Base-by-base conservation (phyloP, 768 basidiomycete genomes). In the Tulasnella calospora region DNA sequence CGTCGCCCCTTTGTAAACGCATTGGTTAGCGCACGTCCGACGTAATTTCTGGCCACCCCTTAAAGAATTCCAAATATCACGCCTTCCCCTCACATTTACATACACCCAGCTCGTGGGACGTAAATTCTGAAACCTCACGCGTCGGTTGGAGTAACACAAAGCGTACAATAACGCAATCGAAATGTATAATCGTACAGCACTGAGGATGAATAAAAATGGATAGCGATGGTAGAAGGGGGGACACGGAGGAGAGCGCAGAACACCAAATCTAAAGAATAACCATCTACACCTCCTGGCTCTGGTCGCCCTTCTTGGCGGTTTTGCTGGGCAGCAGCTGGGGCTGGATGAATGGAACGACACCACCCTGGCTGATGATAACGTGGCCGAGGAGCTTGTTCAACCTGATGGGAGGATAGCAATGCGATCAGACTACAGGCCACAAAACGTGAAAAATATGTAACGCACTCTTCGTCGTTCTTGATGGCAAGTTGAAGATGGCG, bases 401-500 rank as follows among this genome's bases (percentile, higher is more conserved):
- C n/a, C n/a, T n/a, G n/a, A n/a, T n/a, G n/a, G n/a, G n/a, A n/a
- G n/a, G n/a, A n/a, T n/a, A n/a, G n/a, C n/a, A n/a, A n/a, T n/a
- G n/a, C n/a, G n/a, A n/a, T n/a, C n/a, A n/a, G n/a, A n/a, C n/a
- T n/a, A n/a, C n/a, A n/a, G n/a, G n/a, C n/a, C n/a, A n/a, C n/a
- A n/a, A n/a, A n/a, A n/a, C n/a, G n/a, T n/a, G n/a, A n/a, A n/a
- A n/a, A n/a, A n/a, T n/a, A n/a, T n/a, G n/a, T n/a, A n/a, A n/a
- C n/a, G n/a, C n/a, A n/a, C 91, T 92, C 94, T 84, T 95, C 94
- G 79, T 94, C 94, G 84, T 95, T 94, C 81, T 95, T 89, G 85
- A 96, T 94, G 81, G 95, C 95, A 76, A 96, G 90, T 83, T 96
- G 95, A 72, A 96, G 85, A 86, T 96, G 95, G 82, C 95, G 91